Evolutionary conservation across 305 asterid genomes (phyloP).

Genomic region (Withania somnifera): DNA sequence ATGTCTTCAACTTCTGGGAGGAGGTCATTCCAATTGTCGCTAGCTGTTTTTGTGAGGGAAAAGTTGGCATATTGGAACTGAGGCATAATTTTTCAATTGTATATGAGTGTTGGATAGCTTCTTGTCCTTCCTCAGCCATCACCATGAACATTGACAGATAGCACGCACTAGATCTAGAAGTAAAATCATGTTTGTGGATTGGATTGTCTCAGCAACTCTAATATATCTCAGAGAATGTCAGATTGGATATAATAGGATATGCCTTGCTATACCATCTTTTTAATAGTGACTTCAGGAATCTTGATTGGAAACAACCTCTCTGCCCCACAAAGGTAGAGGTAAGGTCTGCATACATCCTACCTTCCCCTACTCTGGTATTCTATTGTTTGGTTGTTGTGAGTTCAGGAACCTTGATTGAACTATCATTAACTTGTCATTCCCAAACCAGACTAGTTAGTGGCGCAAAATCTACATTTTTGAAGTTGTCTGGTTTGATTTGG

Average conservation of each 20-base stretch:
- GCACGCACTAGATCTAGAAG: not conserved
- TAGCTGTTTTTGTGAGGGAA: not conserved
- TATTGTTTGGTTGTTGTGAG: not conserved
- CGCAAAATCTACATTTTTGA: not conserved
- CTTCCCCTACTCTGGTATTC: not conserved
- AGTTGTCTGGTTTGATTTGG: not conserved
- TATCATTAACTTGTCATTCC: not conserved
- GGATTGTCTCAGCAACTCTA: not conserved
- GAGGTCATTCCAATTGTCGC: not conserved
- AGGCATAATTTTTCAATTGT: not conserved
- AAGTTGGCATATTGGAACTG: not conserved
- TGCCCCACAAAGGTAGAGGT: not conserved
- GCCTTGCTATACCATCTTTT: not conserved
- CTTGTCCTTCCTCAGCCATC: not conserved
- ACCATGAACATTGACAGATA: not conserved
- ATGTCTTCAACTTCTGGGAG: not conserved
- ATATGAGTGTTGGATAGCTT: not conserved
- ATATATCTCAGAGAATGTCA: not conserved
- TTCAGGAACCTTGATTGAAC: not conserved
- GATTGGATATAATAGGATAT: not conserved
- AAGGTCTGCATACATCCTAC: not conserved
- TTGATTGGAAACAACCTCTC: not conserved
- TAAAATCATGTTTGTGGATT: not conserved
- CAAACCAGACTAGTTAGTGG: not conserved
- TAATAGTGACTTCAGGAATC: not conserved